Evolutionary conservation across 2,329 filamentous ascomycete species (phyloP).

Genomic region (Teratosphaeriaceae sp.): DNA sequence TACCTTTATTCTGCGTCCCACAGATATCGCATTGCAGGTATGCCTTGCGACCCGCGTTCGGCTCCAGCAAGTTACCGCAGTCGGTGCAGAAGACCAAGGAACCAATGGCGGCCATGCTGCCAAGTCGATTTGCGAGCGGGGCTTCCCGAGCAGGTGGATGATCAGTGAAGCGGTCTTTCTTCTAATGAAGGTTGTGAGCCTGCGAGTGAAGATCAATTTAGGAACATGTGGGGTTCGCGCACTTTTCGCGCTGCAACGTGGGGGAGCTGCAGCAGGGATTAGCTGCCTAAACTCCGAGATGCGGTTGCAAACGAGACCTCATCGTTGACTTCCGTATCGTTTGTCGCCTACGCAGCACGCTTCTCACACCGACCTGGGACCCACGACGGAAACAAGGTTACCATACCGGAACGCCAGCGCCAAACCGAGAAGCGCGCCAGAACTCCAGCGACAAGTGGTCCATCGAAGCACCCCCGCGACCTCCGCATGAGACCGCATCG

Average conservation of each 20-base stretch:
- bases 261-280: constrained; percentile 3
- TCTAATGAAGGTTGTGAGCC: constrained; percentile 11
- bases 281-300: constrained; percentile 1
- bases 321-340: too few species aligned
- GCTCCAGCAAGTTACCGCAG: constrained; percentile 83
- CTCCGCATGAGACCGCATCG: constrained; percentile 1
- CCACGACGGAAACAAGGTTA: too few species aligned
- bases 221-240: background rate
- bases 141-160: background rate
- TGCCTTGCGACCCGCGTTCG: constrained; percentile 69
- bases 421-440: background rate
- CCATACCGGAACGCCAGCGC: too few species aligned
- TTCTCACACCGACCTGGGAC: too few species aligned
- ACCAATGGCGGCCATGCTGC: constrained; percentile 76
- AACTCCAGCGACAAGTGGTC: too few species aligned
- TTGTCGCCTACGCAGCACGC: background rate
- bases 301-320: background rate
- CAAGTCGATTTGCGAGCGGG: background rate
- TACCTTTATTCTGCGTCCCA: constrained; percentile 77
- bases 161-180: background rate
- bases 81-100: constrained; percentile 89
- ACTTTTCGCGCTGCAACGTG: background rate
- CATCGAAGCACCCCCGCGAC: too few species aligned
- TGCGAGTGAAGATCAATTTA: constrained; percentile 2
- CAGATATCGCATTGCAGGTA: constrained; percentile 80